These are phyloP conservation scores for Amanita phalloides DNA, from an alignment of 768 basidiomycete genomes.

Conservation along the genomic window DNA sequence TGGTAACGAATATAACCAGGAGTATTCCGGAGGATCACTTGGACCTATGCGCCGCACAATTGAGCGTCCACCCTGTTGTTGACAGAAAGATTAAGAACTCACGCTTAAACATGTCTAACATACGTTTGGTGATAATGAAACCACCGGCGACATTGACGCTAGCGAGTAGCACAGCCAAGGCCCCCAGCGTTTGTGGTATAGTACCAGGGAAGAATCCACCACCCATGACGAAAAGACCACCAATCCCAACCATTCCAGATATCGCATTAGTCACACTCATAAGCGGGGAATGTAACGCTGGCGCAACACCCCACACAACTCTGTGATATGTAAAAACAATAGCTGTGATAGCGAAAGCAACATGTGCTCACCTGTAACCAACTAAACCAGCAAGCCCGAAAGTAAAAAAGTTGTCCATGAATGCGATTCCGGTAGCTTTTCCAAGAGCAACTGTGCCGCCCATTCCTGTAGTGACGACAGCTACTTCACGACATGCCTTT, in stretches of 20 bases:
- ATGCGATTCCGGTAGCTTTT: conserved; percentile 68
- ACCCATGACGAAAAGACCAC: conserved; percentile 87
- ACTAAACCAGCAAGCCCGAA: conserved; percentile 82
- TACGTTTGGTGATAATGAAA: conserved; percentile 83
- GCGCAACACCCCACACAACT: conserved; percentile 84
- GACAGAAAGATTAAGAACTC: conserved; percentile 10
- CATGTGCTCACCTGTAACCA: conserved; percentile 43
- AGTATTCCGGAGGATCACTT: conserved; percentile 82
- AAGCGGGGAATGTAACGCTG: conserved; percentile 79
- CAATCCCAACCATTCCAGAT: conserved; percentile 69
- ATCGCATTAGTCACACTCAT: conserved; percentile 91
- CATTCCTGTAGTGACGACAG: conserved; percentile 67
- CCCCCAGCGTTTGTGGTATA: conserved; percentile 69
- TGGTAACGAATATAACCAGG: conserved; percentile 73
- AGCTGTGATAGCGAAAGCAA: not conserved
- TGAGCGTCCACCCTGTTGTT: conserved; percentile 1
- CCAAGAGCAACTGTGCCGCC: conserved; percentile 63
- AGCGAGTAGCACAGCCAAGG: conserved; percentile 76
- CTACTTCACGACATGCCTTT: conserved; percentile 67
- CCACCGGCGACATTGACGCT: conserved; percentile 85
- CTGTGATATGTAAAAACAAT: conserved; percentile 19
- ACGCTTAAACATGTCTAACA: conserved; percentile 93
- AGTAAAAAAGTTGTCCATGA: conserved; percentile 86
- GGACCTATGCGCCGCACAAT: conserved; percentile 34
- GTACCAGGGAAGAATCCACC: conserved; percentile 79